Evolutionary conservation across 257 asterid genomes (phyloP), one percentile per base, ranked within the genome.

Genomic region (Fraxinus quadrangulata): DNA sequence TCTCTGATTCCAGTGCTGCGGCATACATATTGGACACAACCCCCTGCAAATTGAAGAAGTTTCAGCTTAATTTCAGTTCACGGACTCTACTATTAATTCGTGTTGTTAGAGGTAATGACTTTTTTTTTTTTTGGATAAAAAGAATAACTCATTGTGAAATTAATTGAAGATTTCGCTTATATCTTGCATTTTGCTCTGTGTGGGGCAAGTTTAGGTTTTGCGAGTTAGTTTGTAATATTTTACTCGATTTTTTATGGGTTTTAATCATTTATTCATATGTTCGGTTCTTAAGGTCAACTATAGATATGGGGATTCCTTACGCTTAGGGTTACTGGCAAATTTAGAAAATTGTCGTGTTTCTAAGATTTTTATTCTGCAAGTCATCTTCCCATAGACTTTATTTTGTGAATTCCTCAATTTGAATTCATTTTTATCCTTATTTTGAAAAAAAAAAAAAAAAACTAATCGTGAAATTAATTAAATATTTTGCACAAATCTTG

Each of bases 21-120:
- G 69, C 80, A 82, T 51, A 71, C 70, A 63, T 80, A 75, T 70
- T 59, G 54, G 54, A 26, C 74, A 47, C 21, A 16, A 16, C 51
- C 59, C 19, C 12, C 21, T 1, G 28, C 66, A n/a, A 54, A 56
- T 56, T n/a, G 66, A 56, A 54, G 12, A n/a, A n/a, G 17, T 42
- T 56, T 56, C 3, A 63, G 54, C 59, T 69, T 59, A 59, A 82
- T 78, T 72, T 78, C 47, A 47, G 73, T 56, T 56, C 24, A 67
- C 66, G 68, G 4, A 47, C 10, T 2, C 68, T 31, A n/a, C 12
- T 56, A 26, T 56, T 73, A 51, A 54, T 73, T 49, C 67, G 9
- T 30, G 31, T 16, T 45, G 31, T 73, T n/a, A 42, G 24, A 54
- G 81, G 78, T 78, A 7, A n/a, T n/a, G 26, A 7, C 51, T 54